These are phyloP conservation scores for Musa beccarii DNA, from an alignment of 176 grass and related monocot genomes.

Conservation along the genomic window DNA sequence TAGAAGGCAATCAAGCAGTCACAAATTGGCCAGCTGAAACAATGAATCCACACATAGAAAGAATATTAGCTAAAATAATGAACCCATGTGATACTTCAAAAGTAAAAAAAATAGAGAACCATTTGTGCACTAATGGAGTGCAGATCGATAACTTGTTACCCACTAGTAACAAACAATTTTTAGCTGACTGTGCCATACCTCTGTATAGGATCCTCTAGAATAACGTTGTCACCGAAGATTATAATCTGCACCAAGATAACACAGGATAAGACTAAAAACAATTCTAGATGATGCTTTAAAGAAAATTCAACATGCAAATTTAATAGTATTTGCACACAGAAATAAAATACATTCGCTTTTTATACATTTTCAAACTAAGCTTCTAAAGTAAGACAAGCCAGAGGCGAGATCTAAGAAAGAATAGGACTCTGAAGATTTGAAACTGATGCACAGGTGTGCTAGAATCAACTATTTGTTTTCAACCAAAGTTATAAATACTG, in stretches of 20 bases:
- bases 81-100: not conserved
- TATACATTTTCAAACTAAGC: too few relatives aligned
- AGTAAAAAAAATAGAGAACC: not conserved
- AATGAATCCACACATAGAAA: not conserved
- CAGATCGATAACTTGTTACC: constrained; percentile 3
- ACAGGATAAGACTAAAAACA: constrained; percentile 1
- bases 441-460: too few relatives aligned
- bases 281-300: not conserved
- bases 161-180: not conserved
- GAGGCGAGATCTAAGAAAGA: too few relatives aligned
- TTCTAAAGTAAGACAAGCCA: too few relatives aligned
- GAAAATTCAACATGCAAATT: not conserved
- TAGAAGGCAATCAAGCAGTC: constrained; percentile 94
- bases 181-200: constrained; percentile 31
- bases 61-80: constrained; percentile 6
- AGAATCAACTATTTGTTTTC: too few relatives aligned
- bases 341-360: too few relatives aligned
- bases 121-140: not conserved
- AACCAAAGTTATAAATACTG: too few relatives aligned
- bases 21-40: constrained; percentile 80
- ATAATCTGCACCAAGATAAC: constrained; percentile 54
- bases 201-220: constrained; percentile 68
- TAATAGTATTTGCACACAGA: too few relatives aligned
- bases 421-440: too few relatives aligned
- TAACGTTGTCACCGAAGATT: constrained; percentile 84